Conservation (phyloP, 164 flowering plant genomes). For the Magnolia officinalis region DNA sequence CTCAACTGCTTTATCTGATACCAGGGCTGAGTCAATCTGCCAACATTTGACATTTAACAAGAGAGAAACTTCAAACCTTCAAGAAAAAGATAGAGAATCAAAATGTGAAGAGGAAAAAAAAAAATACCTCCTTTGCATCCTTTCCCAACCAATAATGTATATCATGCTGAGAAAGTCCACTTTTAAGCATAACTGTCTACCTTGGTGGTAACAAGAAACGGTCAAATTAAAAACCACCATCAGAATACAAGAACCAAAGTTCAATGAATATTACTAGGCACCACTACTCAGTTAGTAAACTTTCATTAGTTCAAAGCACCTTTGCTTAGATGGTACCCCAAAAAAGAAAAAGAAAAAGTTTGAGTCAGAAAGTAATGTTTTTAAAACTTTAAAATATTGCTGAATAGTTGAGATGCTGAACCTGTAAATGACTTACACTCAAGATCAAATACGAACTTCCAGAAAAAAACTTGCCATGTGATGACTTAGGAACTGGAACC, state of each 20-base stretch:
- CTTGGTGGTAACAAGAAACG: slow-evolving; percentile 13
- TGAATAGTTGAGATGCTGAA: not conserved
- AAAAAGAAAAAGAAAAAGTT: not conserved
- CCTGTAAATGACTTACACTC: slow-evolving; percentile 37
- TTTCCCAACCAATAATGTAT: slow-evolving; percentile 75
- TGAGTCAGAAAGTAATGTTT: too few relatives aligned
- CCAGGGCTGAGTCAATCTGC: slow-evolving; percentile 52
- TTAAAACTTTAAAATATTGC: too few relatives aligned
- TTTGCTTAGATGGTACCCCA: not conserved
- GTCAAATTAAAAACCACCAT: not conserved
- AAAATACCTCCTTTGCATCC: slow-evolving; percentile 42
- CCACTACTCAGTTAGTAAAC: too few relatives aligned
- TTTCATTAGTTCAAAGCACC: not conserved
- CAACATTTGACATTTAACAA: not conserved
- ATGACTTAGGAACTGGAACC: slow-evolving; percentile 48
- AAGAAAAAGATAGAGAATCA: not conserved
- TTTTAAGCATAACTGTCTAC: slow-evolving; percentile 52
- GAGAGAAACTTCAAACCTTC: not conserved
- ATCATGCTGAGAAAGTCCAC: slow-evolving; percentile 47
- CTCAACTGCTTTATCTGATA: slow-evolving; percentile 65
- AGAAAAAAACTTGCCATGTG: slow-evolving; percentile 52
- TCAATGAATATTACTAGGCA: not conserved
- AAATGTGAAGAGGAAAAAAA: not conserved
- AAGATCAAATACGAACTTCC: slow-evolving; percentile 62
- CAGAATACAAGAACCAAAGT: not conserved